Conservation (phyloP, 2,329 filamentous ascomycete species). For the Sarocladium strictum region DNA sequence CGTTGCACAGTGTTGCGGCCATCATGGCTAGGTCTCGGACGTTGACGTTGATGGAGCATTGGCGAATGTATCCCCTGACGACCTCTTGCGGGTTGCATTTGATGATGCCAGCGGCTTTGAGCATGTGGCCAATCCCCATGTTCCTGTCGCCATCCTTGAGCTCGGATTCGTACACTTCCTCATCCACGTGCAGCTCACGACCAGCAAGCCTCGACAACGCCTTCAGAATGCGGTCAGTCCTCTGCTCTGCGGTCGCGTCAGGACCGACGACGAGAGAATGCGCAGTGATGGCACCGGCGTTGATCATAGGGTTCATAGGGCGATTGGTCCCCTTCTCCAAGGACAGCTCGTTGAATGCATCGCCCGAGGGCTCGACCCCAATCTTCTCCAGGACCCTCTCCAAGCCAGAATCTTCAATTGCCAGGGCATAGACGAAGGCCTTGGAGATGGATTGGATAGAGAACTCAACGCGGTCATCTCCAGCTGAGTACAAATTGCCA, state of each 20-base stretch:
- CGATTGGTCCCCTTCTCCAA: conserved; percentile 23
- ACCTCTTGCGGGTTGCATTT: conserved; percentile 26
- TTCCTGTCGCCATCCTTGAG: conserved; percentile 27
- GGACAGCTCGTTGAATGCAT: conserved; percentile 30
- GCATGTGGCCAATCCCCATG: conserved; percentile 33
- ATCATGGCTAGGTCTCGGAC: conserved; percentile 33
- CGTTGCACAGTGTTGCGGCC: conserved; percentile 32
- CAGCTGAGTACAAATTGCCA: conserved; percentile 31
- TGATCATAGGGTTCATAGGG: conserved; percentile 31
- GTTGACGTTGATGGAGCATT: conserved; percentile 35
- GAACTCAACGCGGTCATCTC: conserved; percentile 32
- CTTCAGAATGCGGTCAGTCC: conserved; percentile 28
- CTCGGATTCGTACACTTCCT: conserved; percentile 32
- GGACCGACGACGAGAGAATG: conserved; percentile 24
- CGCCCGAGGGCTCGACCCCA: conserved; percentile 33
- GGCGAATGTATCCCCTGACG: conserved; percentile 32
- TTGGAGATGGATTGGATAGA: conserved; percentile 37
- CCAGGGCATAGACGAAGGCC: conserved; percentile 33
- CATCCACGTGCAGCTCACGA: conserved; percentile 27
- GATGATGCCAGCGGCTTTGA: conserved; percentile 33
- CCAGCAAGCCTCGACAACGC: conserved; percentile 28
- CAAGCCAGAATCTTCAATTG: conserved; percentile 31
- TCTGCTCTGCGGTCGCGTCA: conserved; percentile 26
- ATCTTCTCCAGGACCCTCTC: conserved; percentile 30
- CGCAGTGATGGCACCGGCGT: conserved; percentile 27